A percentile compares a stretch with the other conserved stretches of the same genome.
Conservation (phyloP, 2,329 filamentous ascomycete genomes). For the Trichoderma asperellum region DNA sequence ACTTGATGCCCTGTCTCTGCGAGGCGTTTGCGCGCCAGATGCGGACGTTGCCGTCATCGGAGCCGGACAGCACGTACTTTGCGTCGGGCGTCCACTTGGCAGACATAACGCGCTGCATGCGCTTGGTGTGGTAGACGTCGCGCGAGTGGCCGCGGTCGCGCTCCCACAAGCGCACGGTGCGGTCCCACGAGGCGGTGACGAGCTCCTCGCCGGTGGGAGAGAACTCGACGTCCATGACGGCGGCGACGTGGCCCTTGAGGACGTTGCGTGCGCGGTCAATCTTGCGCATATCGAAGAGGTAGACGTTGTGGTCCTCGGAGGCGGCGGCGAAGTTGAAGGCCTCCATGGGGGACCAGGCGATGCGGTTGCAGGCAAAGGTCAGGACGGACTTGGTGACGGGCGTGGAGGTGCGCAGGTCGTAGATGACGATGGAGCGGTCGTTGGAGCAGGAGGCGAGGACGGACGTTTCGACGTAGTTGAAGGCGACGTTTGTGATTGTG, state of each 20-base stretch:
- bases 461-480: conserved; percentile 94
- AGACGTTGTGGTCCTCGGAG: conserved; percentile 89
- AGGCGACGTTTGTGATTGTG: conserved; percentile 84
- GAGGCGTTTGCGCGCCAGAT: conserved; percentile 90
- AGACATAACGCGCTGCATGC: conserved; percentile 94
- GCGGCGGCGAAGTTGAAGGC: conserved; percentile 93
- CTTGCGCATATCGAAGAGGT: conserved; percentile 91
- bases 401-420: conserved; percentile 85
- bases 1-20: conserved; percentile 81
- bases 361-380: conserved; percentile 78
- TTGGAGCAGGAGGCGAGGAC: conserved; percentile 83
- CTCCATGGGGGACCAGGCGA: conserved; percentile 96
- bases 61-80: conserved; percentile 86
- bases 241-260: conserved; percentile 83
- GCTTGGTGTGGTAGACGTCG: conserved; percentile 96
- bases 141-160: conserved; percentile 79
- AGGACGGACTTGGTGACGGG: conserved; percentile 81
- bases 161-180: conserved; percentile 85
- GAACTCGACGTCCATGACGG: conserved; percentile 96
- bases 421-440: conserved; percentile 85
- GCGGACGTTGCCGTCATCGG: conserved; percentile 86
- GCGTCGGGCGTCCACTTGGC: conserved; percentile 85
- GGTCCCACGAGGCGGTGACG: conserved; percentile 83
- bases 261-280: conserved; percentile 87
- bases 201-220: conserved; percentile 93